Evolutionary conservation across 805 yeast genomes (phyloP), one percentile per base, ranked within the genome.

Genomic region (Yamadazyma kitorensis): DNA sequence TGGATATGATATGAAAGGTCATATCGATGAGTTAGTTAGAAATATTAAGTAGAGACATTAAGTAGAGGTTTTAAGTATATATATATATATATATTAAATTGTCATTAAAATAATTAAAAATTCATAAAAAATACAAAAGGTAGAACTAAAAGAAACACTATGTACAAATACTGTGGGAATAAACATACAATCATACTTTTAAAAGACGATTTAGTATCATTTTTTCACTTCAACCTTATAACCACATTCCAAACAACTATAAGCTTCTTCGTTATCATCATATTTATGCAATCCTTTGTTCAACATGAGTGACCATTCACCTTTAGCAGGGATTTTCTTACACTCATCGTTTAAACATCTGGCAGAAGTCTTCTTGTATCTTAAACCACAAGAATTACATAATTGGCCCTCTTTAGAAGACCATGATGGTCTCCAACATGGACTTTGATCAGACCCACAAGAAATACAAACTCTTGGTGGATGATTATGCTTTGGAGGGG

Each of bases 371-470:
- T 91, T 91, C 60, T 93, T 89, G 65, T 86, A 91, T 45, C 98
- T 72, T 49, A 91, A 68, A 1, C 98, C 98, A 62, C 98, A 91
- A 1, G 96, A 86, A 56, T 91, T 91, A 68, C 98, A 91, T 47
- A 91, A 72, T 64, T 89, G 98, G n/a, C 97, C 98, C 42, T 84
- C 87, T 45, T 80, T 69, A 17, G 79, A 70, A 3, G 91, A 80
- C 98, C 98, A 91, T 4, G 95, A 83, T 1, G 98, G 98, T 54
- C 98, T 76, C 98, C 98, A 91, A 60, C 98, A 91, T 4, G 98
- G 98, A 5, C 95, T 85, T 48, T 85, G 93, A 36, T 80, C 82
- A 1, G 93, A 78, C 5, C 88, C 87, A 61, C 98, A 91, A 5
- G 96, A 86, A 18, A 91, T 80, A 55, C 98, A 91, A 34, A 73